Percentiles rank a stretch among this genome's conserved stretches.
Conservation (phyloP, 441 rosid species). For the Monsonia emarginata region DNA sequence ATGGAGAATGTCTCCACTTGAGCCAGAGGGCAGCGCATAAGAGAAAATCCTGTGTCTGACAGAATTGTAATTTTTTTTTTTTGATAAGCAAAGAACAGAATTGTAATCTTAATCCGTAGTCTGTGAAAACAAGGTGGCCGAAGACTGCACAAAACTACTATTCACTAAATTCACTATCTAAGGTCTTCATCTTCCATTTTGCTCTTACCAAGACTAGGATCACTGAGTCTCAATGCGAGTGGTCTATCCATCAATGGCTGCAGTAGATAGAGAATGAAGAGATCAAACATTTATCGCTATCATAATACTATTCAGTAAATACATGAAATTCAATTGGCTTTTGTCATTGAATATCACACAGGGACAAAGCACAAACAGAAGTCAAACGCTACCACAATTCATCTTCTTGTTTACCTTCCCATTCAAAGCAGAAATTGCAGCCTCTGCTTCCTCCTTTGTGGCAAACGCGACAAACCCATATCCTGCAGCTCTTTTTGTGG, state of each 20-base stretch:
- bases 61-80: too few relatives aligned
- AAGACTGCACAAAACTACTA: too few relatives aligned
- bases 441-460: constrained; percentile 76
- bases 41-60: too few relatives aligned
- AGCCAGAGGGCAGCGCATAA: too few relatives aligned
- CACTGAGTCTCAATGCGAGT: constrained; percentile 49
- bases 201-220: constrained; percentile 32
- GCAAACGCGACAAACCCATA: constrained; percentile 81
- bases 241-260: constrained; percentile 83
- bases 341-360: background rate
- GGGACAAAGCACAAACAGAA: background rate
- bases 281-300: background rate
- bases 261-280: constrained; percentile 15
- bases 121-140: too few relatives aligned
- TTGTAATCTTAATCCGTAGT: too few relatives aligned
- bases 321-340: background rate
- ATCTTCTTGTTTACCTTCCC: constrained; percentile 52
- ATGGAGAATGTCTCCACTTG: background rate
- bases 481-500: constrained; percentile 62
- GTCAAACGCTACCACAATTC: background rate
- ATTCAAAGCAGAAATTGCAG: constrained; percentile 52
- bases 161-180: too few relatives aligned
- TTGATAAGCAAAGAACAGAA: background rate
- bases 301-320: background rate
- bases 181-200: constrained; percentile 26